Percentiles rank a stretch among this genome's conserved stretches.
Conservation (phyloP, 805 yeast species). For the Monosporozyma servazzii region DNA sequence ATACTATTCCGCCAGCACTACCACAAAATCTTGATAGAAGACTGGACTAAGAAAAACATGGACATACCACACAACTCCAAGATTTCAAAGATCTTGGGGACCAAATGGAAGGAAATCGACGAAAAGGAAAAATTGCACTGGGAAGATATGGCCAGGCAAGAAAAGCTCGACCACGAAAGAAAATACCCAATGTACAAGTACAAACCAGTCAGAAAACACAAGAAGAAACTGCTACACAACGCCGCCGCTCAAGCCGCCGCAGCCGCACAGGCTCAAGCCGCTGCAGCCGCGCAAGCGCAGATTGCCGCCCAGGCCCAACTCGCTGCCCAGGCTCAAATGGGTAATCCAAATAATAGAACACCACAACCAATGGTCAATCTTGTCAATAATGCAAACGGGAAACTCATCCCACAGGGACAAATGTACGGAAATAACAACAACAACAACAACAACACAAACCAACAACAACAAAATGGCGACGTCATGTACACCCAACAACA, state of each 20-base stretch:
- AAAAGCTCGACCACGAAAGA: slow-evolving; percentile 69
- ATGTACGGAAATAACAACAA: background rate
- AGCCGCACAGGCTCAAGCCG: background rate
- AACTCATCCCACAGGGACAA: background rate
- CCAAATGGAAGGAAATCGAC: slow-evolving; percentile 35
- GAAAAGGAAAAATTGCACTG: slow-evolving; percentile 63
- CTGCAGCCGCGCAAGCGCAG: background rate
- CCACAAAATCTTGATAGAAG: slow-evolving; percentile 44
- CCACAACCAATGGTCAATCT: background rate
- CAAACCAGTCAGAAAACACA: slow-evolving; percentile 38
- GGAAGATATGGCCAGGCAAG: slow-evolving; percentile 75
- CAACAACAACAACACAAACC: background rate
- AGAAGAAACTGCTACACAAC: slow-evolving; percentile 2
- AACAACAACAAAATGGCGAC: background rate
- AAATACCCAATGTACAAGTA: slow-evolving; percentile 85
- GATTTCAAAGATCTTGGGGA: slow-evolving; percentile 50
- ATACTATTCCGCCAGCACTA: slow-evolving; percentile 78
- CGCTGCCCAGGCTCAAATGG: no score
- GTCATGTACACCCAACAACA: slow-evolving; percentile 6
- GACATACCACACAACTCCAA: slow-evolving; percentile 29
- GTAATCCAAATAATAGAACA: no score
- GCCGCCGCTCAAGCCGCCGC: background rate
- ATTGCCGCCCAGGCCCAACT: background rate
- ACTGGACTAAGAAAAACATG: slow-evolving; percentile 13
- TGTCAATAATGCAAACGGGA: background rate